Evolutionary conservation across 306 rosid genomes (phyloP).

Genomic region (Vicia villosa): DNA sequence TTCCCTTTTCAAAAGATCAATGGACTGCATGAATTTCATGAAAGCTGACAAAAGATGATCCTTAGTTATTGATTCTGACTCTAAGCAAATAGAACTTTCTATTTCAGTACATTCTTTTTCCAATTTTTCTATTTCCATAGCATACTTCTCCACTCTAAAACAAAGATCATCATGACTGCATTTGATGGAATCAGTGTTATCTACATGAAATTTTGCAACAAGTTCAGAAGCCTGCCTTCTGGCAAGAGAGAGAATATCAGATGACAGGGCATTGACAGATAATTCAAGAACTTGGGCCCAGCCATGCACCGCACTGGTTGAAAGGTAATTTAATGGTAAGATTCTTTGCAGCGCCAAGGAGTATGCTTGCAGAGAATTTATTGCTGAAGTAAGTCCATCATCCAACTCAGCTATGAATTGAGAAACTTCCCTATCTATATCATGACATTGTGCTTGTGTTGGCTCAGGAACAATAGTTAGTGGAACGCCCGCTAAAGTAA

Average conservation of each 20-base stretch:
- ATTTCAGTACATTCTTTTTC: conserved; percentile 72
- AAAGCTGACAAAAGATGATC: conserved; percentile 73
- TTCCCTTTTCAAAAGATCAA: conserved; percentile 58
- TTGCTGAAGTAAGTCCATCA: conserved; percentile 75
- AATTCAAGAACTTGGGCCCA: conserved; percentile 91
- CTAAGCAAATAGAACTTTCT: conserved; percentile 65
- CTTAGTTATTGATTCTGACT: conserved; percentile 79
- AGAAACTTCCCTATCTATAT: conserved; percentile 89
- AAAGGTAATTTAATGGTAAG: conserved; percentile 77
- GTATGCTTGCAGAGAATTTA: conserved; percentile 67
- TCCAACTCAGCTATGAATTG: conserved; percentile 70
- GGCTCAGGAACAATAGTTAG: conserved; percentile 98
- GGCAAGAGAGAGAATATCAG: conserved; percentile 79
- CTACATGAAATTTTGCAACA: conserved; percentile 57
- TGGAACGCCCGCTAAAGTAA: conserved; percentile 84
- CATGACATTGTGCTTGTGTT: conserved; percentile 89
- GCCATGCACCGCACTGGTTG: conserved; percentile 87
- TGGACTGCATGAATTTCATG: conserved; percentile 68
- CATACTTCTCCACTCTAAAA: conserved; percentile 66
- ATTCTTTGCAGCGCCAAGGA: conserved; percentile 88
- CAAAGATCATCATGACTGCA: conserved; percentile 67
- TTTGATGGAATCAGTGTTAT: conserved; percentile 56
- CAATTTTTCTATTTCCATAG: conserved; percentile 67
- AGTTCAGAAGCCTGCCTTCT: conserved; percentile 93
- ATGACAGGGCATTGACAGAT: conserved; percentile 64